Conservation (phyloP, 2,329 filamentous ascomycete species). For the Fusarium proliferatum region DNA sequence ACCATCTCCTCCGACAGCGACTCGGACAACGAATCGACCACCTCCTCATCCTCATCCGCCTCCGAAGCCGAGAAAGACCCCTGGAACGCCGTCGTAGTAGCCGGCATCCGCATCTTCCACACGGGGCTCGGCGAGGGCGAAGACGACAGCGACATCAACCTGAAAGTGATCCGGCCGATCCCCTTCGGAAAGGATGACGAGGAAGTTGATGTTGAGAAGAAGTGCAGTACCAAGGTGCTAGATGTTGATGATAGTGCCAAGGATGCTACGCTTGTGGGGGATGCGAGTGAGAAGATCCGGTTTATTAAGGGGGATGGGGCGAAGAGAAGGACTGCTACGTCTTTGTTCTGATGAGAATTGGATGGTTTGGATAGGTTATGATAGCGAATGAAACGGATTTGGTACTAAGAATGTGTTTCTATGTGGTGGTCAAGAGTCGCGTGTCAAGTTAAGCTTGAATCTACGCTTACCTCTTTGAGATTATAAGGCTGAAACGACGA, state of each 20-base stretch:
- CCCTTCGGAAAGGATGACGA: constrained; percentile 45
- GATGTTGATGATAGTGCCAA: constrained; percentile 60
- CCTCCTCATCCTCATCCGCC: constrained; percentile 55
- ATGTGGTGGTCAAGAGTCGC: neutral
- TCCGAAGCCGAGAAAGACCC: constrained; percentile 67
- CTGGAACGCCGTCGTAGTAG: constrained; percentile 73
- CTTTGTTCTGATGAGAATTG: constrained; percentile 3
- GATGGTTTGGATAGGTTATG: neutral
- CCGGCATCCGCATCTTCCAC: constrained; percentile 71
- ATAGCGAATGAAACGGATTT: neutral
- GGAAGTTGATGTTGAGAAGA: constrained; percentile 37
- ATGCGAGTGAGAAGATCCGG: constrained; percentile 49
- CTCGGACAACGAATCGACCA: constrained; percentile 2
- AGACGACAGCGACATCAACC: constrained; percentile 50
- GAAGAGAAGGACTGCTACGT: constrained; percentile 13
- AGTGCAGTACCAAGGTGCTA: constrained; percentile 49
- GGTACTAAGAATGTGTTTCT: neutral
- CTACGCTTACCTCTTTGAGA: neutral
- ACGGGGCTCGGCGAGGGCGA: constrained; percentile 53
- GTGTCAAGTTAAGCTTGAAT: neutral
- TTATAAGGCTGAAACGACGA: neutral
- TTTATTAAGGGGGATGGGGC: constrained; percentile 49
- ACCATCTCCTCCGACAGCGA: constrained; percentile 12
- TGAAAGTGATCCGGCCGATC: constrained; percentile 55
- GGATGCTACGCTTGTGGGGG: constrained; percentile 56